Conservation (phyloP, 1,139 yeast species). For the Hemisphaericaspora xylanilytica region DNA sequence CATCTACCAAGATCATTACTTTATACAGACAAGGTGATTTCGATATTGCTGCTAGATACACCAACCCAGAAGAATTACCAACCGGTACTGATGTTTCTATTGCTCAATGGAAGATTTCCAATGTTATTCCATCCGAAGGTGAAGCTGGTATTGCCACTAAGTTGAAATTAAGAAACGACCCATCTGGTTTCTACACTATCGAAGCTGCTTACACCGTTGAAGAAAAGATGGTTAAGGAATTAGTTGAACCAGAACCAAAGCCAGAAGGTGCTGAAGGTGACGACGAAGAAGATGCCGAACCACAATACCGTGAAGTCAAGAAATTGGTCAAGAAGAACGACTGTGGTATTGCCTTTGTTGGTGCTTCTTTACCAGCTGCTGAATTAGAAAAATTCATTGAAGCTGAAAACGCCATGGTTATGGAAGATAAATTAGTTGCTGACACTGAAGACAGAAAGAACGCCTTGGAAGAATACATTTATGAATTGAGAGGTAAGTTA, state of each 20-base stretch:
- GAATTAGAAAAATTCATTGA: constrained; percentile 65
- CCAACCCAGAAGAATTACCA: constrained; percentile 72
- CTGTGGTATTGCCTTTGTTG: constrained; percentile 53
- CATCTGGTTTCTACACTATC: constrained; percentile 91
- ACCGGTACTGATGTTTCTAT: constrained; percentile 63
- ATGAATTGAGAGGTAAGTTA: constrained; percentile 94
- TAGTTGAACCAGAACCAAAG: constrained; percentile 60
- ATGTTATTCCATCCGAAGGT: constrained; percentile 76
- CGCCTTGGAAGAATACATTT: constrained; percentile 96
- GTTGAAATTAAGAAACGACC: constrained; percentile 94
- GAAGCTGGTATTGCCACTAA: constrained; percentile 83
- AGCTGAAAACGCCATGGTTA: constrained; percentile 77
- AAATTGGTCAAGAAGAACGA: constrained; percentile 91
- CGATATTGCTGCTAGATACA: constrained; percentile 81
- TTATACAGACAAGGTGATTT: constrained; percentile 90
- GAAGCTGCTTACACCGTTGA: constrained; percentile 95
- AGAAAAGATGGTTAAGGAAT: constrained; percentile 85
- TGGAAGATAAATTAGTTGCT: constrained; percentile 94
- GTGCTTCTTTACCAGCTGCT: constrained; percentile 63
- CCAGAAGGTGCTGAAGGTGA: constrained; percentile 56
- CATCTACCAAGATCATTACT: constrained; percentile 93
- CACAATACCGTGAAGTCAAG: constrained; percentile 87
- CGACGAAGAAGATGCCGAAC: constrained; percentile 53
- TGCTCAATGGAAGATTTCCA: constrained; percentile 84
- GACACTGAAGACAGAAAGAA: constrained; percentile 99